Evolutionary conservation across 306 rosid genomes (phyloP).

Genomic region (Vicia sativa): DNA sequence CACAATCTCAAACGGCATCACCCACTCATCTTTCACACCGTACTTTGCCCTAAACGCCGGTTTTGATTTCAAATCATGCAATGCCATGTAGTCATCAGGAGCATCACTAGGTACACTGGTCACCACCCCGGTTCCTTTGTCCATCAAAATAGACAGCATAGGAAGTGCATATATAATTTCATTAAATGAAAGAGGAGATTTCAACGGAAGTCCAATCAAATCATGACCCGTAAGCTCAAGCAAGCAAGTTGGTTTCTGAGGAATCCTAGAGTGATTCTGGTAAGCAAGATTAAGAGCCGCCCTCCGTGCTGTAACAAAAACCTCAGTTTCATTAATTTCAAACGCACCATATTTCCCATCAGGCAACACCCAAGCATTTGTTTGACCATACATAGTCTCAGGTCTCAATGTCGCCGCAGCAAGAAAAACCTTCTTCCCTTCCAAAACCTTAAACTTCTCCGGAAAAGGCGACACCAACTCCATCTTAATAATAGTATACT

Average conservation of each 20-base stretch:
- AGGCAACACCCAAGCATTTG: conserved; percentile 96
- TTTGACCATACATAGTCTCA: conserved; percentile 98
- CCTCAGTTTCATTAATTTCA: conserved; percentile 81
- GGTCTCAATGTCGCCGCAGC: conserved; percentile 96
- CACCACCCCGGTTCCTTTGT: conserved; percentile 94
- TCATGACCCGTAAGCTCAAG: conserved; percentile 75
- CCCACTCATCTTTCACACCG: conserved; percentile 90
- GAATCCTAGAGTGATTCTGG: conserved; percentile 69
- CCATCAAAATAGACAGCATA: conserved; percentile 87
- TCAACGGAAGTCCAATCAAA: conserved; percentile 89
- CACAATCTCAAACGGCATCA: conserved; percentile 76
- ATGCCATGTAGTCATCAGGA: conserved; percentile 94
- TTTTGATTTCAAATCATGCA: conserved; percentile 82
- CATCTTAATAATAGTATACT: conserved; percentile 89
- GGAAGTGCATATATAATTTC: conserved; percentile 88
- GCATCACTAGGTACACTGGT: conserved; percentile 97
- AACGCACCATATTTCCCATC: conserved; percentile 93
- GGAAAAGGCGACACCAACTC: conserved; percentile 78
- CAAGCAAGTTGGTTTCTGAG: conserved; percentile 76
- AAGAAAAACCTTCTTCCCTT: conserved; percentile 75
- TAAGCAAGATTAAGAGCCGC: conserved; percentile 94
- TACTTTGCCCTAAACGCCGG: conserved; percentile 75
- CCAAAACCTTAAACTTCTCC: conserved; percentile 59
- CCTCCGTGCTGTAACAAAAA: conserved; percentile 62
- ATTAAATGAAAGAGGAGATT: conserved; percentile 76